A percentile compares a stretch with the other conserved stretches of the same genome.
Evolutionary conservation across 2,329 filamentous ascomycete genomes (phyloP).

Genomic region (Cordyceps tenuipes): DNA sequence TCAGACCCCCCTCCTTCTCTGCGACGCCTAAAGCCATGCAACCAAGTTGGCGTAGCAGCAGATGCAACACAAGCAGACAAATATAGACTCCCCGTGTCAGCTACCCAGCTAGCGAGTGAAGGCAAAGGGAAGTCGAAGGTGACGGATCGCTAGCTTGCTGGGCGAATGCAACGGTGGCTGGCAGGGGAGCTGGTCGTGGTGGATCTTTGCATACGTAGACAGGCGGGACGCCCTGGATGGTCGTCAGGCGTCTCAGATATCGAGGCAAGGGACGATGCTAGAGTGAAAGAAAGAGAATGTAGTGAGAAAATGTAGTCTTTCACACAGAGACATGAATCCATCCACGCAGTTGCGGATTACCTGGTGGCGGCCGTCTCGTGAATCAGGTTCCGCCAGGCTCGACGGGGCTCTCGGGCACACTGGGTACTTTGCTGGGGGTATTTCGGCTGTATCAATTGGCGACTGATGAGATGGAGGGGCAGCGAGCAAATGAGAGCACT

Average conservation of each 20-base stretch:
- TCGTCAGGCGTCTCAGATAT: neutral
- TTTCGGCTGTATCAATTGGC: neutral
- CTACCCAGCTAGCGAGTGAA: neutral
- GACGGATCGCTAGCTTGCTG: neutral
- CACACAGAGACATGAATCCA: neutral
- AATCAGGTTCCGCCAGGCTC: neutral
- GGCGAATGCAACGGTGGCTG: constrained; percentile 1
- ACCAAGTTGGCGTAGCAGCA: neutral
- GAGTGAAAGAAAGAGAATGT: neutral
- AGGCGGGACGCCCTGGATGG: neutral
- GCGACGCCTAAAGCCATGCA: neutral
- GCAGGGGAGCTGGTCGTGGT: neutral
- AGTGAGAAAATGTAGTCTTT: too few relatives aligned
- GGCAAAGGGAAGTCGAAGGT: neutral
- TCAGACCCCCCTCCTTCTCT: neutral
- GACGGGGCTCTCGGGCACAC: neutral
- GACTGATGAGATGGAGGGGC: neutral
- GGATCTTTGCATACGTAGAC: neutral
- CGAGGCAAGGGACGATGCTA: neutral
- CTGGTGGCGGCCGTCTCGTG: neutral
- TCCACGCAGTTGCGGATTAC: neutral
- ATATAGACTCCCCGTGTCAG: too few relatives aligned
- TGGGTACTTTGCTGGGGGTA: neutral
- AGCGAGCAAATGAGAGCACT: neutral
- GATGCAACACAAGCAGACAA: neutral